Evolutionary conservation across 2,329 filamentous ascomycete genomes (phyloP).

Genomic region (Cladosporium austrohemisphaericum): DNA sequence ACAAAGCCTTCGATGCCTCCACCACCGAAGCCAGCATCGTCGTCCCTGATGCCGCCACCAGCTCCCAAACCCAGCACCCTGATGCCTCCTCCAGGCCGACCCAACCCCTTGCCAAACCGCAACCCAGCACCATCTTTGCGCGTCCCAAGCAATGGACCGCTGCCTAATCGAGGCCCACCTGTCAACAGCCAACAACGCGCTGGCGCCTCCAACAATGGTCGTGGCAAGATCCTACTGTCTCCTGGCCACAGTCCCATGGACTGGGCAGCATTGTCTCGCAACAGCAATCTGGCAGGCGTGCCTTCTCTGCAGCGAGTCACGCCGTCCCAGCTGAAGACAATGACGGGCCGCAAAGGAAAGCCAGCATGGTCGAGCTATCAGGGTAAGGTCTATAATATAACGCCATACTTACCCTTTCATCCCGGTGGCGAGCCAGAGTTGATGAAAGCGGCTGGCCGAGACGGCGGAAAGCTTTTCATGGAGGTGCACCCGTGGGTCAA

Average conservation of each 20-base stretch:
- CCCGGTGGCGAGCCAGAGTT: constrained; percentile 79
- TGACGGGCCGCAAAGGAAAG: constrained; percentile 74
- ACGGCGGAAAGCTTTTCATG: constrained; percentile 60
- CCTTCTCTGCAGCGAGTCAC: constrained; percentile 66
- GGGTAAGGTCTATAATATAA: constrained; percentile 91
- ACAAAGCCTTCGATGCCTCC: constrained; percentile 31
- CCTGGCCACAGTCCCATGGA: constrained; percentile 93
- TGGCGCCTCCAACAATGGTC: constrained; percentile 31
- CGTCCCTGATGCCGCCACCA: constrained; percentile 16
- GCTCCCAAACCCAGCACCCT: constrained; percentile 23
- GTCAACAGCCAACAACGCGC: constrained; percentile 38
- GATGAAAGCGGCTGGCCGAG: constrained; percentile 72
- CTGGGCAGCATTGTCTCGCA: constrained; percentile 75
- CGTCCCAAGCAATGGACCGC: constrained; percentile 45
- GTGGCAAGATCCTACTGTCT: constrained; percentile 70
- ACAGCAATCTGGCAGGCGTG: constrained; percentile 45
- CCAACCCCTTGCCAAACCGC: constrained; percentile 19
- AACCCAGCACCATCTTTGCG: constrained; percentile 38
- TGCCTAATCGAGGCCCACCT: constrained; percentile 44
- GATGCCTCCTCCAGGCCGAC: constrained; percentile 30
- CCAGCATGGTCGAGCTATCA: constrained; percentile 89
- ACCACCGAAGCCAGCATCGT: constrained; percentile 23
- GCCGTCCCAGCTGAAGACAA: constrained; percentile 70
- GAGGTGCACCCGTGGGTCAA: constrained; percentile 67
- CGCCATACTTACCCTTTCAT: constrained; percentile 84